These are phyloP conservation scores for Boletellus ananas DNA, from an alignment of 768 basidiomycete species.

Conservation along the genomic window DNA sequence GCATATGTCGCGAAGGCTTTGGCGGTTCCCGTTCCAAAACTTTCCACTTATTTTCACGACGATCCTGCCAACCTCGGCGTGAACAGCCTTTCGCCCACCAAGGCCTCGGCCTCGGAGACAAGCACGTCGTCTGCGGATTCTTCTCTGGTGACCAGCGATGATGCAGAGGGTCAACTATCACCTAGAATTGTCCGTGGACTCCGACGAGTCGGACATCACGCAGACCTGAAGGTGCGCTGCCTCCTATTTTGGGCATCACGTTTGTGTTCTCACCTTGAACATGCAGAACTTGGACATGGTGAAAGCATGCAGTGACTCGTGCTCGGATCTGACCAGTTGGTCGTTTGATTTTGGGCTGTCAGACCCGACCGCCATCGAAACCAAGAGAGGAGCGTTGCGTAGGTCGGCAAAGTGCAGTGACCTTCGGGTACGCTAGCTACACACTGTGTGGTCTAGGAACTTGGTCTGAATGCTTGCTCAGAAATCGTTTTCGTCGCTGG, in stretches of 20 bases:
- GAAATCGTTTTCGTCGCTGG: slow-evolving; percentile 2
- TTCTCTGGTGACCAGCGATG: slow-evolving; percentile 4
- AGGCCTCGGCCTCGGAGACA: slow-evolving; percentile 1
- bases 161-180: slow-evolving; percentile 2
- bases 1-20: slow-evolving; percentile 7
- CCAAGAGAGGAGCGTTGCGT: slow-evolving; percentile 4
- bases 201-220: slow-evolving; percentile 1
- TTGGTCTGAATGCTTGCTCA: neutral
- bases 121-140: slow-evolving; percentile 6
- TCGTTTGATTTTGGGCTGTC: neutral
- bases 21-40: slow-evolving; percentile 6
- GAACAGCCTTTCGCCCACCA: neutral
- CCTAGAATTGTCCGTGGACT: slow-evolving; percentile 1
- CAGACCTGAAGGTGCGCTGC: slow-evolving; percentile 4
- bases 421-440: slow-evolving; percentile 8
- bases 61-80: neutral
- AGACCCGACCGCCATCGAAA: neutral
- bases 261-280: neutral
- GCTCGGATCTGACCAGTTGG: slow-evolving; percentile 3
- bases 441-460: neutral
- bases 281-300: neutral
- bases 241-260: neutral
- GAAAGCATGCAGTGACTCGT: neutral
- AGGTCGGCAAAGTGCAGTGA: slow-evolving; percentile 11
- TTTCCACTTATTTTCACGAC: slow-evolving; percentile 3